Percentiles rank a stretch among this genome's conserved stretches.
Conservation (phyloP, 495 filamentous ascomycete genomes). For the Trichocladium uniseriatum region DNA sequence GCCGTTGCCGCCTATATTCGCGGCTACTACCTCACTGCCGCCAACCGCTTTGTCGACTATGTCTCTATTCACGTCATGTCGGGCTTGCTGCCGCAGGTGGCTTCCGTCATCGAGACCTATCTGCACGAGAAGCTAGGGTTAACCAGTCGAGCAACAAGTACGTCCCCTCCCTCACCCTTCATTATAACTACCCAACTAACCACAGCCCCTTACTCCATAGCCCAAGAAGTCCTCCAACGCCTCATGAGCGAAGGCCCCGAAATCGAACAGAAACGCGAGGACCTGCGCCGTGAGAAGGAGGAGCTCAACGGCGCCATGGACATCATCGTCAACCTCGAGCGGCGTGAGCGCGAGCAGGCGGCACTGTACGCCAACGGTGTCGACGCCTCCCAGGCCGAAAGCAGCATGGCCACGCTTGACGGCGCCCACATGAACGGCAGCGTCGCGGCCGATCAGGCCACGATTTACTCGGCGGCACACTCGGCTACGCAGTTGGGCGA, state of each 20-base stretch:
- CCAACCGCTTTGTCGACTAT: slow-evolving; percentile 41
- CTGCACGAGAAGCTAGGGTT: slow-evolving; percentile 37
- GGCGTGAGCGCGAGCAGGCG: slow-evolving; percentile 3
- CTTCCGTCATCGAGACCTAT: slow-evolving; percentile 23
- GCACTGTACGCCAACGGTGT: not conserved
- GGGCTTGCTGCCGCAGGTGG: slow-evolving; percentile 33
- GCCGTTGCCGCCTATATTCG: slow-evolving; percentile 41
- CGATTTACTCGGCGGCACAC: not conserved
- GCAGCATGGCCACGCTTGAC: not conserved
- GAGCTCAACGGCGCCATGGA: slow-evolving; percentile 34
- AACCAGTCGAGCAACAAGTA: slow-evolving; percentile 7
- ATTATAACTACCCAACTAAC: not conserved
- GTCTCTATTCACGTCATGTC: slow-evolving; percentile 39
- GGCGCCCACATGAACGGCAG: not conserved
- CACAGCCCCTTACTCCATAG: slow-evolving; percentile 10
- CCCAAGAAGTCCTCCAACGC: slow-evolving; percentile 19
- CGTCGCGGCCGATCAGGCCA: not conserved
- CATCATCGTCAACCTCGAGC: slow-evolving; percentile 31
- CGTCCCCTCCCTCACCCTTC: not conserved
- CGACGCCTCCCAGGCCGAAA: slow-evolving; percentile 5
- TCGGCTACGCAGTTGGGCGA: slow-evolving; percentile 9
- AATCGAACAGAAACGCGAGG: slow-evolving; percentile 25
- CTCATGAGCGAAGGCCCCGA: slow-evolving; percentile 40
- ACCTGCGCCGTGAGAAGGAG: slow-evolving; percentile 30
- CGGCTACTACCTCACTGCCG: slow-evolving; percentile 45